phyloP scores from a whole-genome alignment of 768 basidiomycete genomes.

The Mycena filopes region DNA sequence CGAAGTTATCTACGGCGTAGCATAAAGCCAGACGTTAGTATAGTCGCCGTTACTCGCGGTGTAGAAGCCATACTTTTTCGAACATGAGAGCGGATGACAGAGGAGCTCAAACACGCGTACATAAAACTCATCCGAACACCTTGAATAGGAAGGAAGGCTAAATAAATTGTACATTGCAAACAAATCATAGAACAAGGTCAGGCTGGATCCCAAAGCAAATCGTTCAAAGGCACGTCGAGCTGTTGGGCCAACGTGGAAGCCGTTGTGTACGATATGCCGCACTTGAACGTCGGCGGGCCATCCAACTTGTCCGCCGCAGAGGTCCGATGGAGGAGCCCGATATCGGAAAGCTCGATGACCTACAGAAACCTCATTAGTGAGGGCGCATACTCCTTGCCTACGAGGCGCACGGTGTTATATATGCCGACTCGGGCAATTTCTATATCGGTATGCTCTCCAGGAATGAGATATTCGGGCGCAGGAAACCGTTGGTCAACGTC shows the following conservation, averaged over 20 bases:
- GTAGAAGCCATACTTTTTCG: constrained; percentile 20
- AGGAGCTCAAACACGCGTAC: constrained; percentile 4
- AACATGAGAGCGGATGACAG: constrained; percentile 13
- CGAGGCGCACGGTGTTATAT: constrained; percentile 61
- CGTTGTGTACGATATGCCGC: constrained; percentile 71
- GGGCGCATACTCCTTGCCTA: no score
- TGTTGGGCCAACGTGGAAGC: constrained; percentile 67
- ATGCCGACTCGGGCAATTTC: constrained; percentile 72
- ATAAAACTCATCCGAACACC: neutral
- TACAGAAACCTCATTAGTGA: constrained; percentile 40
- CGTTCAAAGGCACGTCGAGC: constrained; percentile 67
- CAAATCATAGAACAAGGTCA: constrained; percentile 28
- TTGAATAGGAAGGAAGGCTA: no score
- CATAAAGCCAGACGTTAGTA: neutral
- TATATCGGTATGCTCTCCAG: constrained; percentile 82
- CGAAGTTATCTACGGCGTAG: constrained; percentile 54
- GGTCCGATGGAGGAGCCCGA: constrained; percentile 74
- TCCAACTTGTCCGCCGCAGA: constrained; percentile 71
- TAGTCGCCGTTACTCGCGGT: neutral
- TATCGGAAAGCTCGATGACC: constrained; percentile 74
- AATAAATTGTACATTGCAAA: no score
- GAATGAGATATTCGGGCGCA: constrained; percentile 59
- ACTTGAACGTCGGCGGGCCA: constrained; percentile 78
- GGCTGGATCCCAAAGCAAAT: constrained; percentile 75
- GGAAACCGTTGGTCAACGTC: constrained; percentile 60